Evolutionary conservation across 2,329 filamentous ascomycete genomes (phyloP).

Genomic region (Sporothrix schenckii): DNA sequence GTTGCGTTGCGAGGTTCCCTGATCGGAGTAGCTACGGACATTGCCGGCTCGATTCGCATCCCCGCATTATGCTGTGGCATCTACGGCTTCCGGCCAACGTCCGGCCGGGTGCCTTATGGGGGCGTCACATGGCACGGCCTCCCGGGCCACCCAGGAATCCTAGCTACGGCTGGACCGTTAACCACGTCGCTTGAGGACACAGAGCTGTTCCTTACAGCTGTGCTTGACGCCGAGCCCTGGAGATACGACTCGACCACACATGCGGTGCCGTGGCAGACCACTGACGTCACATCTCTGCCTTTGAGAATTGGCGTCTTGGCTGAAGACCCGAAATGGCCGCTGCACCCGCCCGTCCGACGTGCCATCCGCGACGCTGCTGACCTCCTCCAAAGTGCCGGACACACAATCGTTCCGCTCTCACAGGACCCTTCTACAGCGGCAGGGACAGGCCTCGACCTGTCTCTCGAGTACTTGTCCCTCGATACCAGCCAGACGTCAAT

Average conservation of each 20-base stretch:
- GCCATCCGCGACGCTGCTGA: constrained; percentile 5
- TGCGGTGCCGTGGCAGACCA: constrained; percentile 1
- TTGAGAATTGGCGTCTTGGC: constrained; percentile 23
- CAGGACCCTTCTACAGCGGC: constrained; percentile 8
- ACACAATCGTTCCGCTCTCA: constrained; percentile 8
- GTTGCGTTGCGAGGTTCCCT: constrained; percentile 42
- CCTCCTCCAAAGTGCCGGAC: constrained; percentile 11
- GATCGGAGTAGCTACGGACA: constrained; percentile 45
- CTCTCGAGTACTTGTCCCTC: constrained; percentile 19
- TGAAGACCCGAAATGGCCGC: constrained; percentile 2
- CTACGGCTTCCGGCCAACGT: constrained; percentile 40
- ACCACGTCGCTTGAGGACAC: constrained; percentile 55
- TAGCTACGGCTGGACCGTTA: constrained; percentile 26
- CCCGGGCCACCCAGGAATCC: background rate
- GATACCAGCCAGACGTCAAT: constrained; percentile 7
- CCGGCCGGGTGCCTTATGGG: constrained; percentile 8
- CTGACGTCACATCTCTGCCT: background rate
- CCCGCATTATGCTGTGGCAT: constrained; percentile 42
- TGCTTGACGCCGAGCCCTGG: constrained; percentile 54
- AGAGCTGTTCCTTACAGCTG: constrained; percentile 53
- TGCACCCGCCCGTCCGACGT: constrained; percentile 20
- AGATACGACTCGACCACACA: background rate
- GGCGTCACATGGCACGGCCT: background rate
- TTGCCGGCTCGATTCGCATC: constrained; percentile 38
- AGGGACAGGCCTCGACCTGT: constrained; percentile 2